These are phyloP conservation scores for Xylaria hypoxylon DNA, from an alignment of 2,329 filamentous ascomycete species.

Conservation along the genomic window DNA sequence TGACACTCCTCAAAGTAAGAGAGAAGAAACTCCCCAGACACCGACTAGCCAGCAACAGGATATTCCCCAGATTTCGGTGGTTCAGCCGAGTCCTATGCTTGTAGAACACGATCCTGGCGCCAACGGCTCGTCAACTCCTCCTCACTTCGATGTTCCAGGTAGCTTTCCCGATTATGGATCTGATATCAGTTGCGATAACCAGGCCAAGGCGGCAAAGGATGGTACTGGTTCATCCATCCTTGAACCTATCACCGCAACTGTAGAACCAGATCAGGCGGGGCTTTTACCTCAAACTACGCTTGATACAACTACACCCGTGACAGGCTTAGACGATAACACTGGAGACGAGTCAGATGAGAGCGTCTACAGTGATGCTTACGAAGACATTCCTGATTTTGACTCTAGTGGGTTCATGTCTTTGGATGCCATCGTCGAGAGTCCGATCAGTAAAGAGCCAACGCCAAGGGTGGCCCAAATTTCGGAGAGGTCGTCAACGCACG, in stretches of 20 bases:
- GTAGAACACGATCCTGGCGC: constrained; percentile 36
- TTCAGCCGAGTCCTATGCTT: constrained; percentile 57
- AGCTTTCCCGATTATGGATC: constrained; percentile 63
- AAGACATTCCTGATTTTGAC: constrained; percentile 75
- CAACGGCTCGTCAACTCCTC: constrained; percentile 38
- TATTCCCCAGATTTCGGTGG: constrained; percentile 60
- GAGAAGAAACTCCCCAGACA: background rate
- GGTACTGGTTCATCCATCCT: constrained; percentile 37
- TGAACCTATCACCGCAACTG: constrained; percentile 43
- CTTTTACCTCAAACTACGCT: constrained; percentile 49
- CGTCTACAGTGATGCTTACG: constrained; percentile 81
- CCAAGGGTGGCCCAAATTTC: constrained; percentile 38
- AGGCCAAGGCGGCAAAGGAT: constrained; percentile 13
- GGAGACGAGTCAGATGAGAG: constrained; percentile 57
- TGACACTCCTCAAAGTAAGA: constrained; percentile 37
- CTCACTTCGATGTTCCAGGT: constrained; percentile 67
- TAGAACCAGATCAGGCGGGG: constrained; percentile 35
- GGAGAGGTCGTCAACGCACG: constrained; percentile 16
- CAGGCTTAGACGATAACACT: constrained; percentile 53
- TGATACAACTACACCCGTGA: constrained; percentile 47
- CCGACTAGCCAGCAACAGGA: constrained; percentile 17
- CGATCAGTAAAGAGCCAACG: constrained; percentile 61
- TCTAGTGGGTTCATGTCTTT: constrained; percentile 77
- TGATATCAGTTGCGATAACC: constrained; percentile 21
- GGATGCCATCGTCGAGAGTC: constrained; percentile 76